Conservation (phyloP, 2,329 filamentous ascomycete genomes). For the Penicillium sp. region DNA sequence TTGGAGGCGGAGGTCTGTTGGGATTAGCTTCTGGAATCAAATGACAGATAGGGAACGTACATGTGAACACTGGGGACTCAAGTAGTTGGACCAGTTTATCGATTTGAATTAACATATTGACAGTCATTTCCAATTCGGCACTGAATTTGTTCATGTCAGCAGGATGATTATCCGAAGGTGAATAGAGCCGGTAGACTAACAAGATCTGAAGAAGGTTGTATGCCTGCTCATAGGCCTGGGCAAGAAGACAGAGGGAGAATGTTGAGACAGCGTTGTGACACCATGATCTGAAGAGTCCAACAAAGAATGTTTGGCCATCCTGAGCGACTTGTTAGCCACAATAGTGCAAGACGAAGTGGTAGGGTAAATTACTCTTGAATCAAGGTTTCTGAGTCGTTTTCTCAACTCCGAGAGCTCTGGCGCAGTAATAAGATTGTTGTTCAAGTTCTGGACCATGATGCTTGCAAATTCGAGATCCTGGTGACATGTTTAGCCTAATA, state of each 20-base stretch:
- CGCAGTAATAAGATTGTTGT: conserved; percentile 98
- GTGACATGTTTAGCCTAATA: conserved; percentile 9
- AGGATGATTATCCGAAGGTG: not conserved
- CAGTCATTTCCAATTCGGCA: conserved; percentile 96
- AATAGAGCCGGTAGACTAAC: conserved; percentile 51
- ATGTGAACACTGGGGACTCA: conserved; percentile 97
- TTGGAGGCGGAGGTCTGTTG: conserved; percentile 82
- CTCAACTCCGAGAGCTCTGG: conserved; percentile 88
- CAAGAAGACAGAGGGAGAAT: conserved; percentile 90
- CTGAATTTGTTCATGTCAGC: conserved; percentile 49
- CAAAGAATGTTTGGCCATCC: conserved; percentile 95
- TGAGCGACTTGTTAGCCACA: conserved; percentile 36
- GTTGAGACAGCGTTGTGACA: conserved; percentile 98
- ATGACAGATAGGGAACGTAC: conserved; percentile 50
- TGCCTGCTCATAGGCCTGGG: conserved; percentile 96
- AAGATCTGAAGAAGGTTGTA: conserved; percentile 96
- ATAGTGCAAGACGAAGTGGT: not conserved
- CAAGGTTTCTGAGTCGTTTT: conserved; percentile 84
- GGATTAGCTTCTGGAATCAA: conserved; percentile 10
- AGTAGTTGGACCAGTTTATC: conserved; percentile 96
- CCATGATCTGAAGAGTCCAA: conserved; percentile 92
- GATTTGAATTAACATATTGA: conserved; percentile 97
- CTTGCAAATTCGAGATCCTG: conserved; percentile 93
- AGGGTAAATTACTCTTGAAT: conserved; percentile 65
- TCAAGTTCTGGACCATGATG: conserved; percentile 99